Evolutionary conservation across 2,329 filamentous ascomycete species (phyloP).

Genomic region (Cladosporium sp.): DNA sequence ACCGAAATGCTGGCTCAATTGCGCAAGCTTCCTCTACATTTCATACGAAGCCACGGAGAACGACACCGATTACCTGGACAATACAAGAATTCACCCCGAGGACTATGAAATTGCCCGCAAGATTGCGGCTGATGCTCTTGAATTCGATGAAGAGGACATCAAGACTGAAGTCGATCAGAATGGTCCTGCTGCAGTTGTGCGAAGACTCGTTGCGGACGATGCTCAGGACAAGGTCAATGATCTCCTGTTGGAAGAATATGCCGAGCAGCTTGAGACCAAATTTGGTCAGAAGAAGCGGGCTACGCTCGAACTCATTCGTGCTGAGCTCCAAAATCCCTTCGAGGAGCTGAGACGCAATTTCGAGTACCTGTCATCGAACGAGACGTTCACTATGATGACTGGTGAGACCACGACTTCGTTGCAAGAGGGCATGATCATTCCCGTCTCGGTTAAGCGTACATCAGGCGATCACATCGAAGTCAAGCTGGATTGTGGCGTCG

Average conservation of each 20-base stretch:
- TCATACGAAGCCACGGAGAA: conserved; percentile 75
- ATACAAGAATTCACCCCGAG: conserved; percentile 94
- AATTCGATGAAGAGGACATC: conserved; percentile 96
- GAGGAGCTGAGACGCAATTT: conserved; percentile 88
- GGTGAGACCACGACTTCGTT: conserved; percentile 85
- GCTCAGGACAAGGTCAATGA: conserved; percentile 95
- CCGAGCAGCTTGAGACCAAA: conserved; percentile 87
- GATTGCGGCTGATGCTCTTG: conserved; percentile 94
- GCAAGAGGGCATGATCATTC: conserved; percentile 84
- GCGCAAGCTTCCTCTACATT: conserved; percentile 90
- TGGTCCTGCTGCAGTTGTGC: conserved; percentile 83
- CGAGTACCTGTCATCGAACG: conserved; percentile 62
- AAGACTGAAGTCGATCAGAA: conserved; percentile 90
- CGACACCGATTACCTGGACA: conserved; percentile 87
- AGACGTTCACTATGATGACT: conserved; percentile 94
- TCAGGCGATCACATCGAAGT: conserved; percentile 92
- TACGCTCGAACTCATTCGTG: conserved; percentile 91
- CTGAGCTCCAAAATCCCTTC: conserved; percentile 86
- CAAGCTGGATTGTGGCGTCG: conserved; percentile 89
- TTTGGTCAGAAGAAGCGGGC: conserved; percentile 93
- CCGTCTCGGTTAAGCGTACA: conserved; percentile 80
- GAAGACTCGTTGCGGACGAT: conserved; percentile 91
- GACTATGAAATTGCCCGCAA: conserved; percentile 97
- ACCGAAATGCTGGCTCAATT: conserved; percentile 91
- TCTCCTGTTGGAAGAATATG: conserved; percentile 92